phyloP scores from a whole-genome alignment of 2,329 filamentous ascomycete genomes.

The Microascus cirrosus region DNA sequence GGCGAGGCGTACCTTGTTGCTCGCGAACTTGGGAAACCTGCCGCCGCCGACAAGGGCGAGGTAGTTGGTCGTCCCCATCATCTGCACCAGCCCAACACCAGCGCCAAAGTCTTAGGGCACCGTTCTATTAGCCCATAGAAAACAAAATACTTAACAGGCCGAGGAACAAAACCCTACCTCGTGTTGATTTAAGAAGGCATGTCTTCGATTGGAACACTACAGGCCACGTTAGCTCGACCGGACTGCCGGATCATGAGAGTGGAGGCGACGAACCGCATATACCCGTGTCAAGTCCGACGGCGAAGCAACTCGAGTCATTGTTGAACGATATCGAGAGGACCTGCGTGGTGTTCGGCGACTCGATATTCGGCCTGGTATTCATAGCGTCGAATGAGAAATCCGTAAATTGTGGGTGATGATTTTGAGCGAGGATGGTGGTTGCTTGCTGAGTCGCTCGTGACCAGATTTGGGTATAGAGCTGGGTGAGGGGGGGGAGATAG shows the following conservation, averaged over 20 bases:
- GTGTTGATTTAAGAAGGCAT: conserved; percentile 53
- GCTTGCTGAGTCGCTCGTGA: not conserved
- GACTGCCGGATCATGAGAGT: not conserved
- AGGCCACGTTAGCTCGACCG: not conserved
- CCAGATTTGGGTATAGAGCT: not conserved
- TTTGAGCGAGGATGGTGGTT: not conserved
- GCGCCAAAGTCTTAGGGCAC: conserved; percentile 57
- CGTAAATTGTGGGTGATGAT: not conserved
- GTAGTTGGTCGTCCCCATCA: conserved; percentile 81
- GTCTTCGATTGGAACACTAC: conserved; percentile 63
- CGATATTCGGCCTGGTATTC: conserved; percentile 83
- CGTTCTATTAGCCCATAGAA: not conserved
- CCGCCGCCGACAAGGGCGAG: conserved; percentile 85
- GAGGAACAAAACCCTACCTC: conserved; percentile 21
- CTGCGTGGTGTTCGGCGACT: conserved; percentile 60
- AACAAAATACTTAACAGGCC: not conserved
- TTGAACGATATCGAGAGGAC: conserved; percentile 84
- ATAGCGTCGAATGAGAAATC: conserved; percentile 35
- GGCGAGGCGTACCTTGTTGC: conserved; percentile 56
- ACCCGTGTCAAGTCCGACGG: conserved; percentile 75
- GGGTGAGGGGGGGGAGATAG: not conserved
- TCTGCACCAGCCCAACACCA: conserved; percentile 71
- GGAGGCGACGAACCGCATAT: conserved; percentile 57
- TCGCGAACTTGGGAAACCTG: conserved; percentile 71
- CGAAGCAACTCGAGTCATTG: conserved; percentile 71